Percentiles rank a stretch among this genome's conserved stretches.
phyloP scores from a whole-genome alignment of 228 moss, liverwort and hornwort species.

The Sphagnum magellanicum region DNA sequence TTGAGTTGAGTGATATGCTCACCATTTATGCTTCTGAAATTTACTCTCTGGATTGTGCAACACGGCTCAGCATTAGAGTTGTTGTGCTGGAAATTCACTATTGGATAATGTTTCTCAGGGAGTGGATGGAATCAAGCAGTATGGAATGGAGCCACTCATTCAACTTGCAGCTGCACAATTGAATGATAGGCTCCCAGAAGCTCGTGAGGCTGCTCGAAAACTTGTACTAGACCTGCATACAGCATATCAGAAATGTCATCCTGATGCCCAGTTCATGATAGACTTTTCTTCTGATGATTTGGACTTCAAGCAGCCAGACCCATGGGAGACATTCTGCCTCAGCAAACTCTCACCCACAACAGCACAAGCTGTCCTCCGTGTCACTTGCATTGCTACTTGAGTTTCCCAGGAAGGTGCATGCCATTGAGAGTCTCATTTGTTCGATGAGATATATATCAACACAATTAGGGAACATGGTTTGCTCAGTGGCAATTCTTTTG shows the following conservation, averaged over 20 bases:
- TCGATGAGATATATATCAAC: too few species aligned
- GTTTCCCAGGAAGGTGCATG: not conserved
- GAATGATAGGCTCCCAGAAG: slow-evolving; percentile 96
- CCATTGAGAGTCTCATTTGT: too few species aligned
- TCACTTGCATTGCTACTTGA: slow-evolving; percentile 65
- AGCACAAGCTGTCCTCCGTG: slow-evolving; percentile 95
- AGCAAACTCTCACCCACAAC: slow-evolving; percentile 77
- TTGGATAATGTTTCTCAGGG: slow-evolving; percentile 33
- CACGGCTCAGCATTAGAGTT: too few species aligned
- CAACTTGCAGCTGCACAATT: slow-evolving; percentile 84
- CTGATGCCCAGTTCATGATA: slow-evolving; percentile 13
- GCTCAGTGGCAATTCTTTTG: too few species aligned
- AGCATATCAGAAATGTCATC: slow-evolving; percentile 56
- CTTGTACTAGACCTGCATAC: slow-evolving; percentile 82
- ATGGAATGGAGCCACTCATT: slow-evolving; percentile 68
- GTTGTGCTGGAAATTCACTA: too few species aligned
- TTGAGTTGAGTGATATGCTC: not conserved
- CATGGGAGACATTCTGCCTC: slow-evolving; percentile 86
- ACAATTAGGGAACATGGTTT: too few species aligned
- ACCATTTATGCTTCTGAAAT: not conserved
- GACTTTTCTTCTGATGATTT: slow-evolving; percentile 20
- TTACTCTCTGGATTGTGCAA: not conserved
- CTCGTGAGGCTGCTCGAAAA: slow-evolving; percentile 95
- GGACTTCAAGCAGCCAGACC: slow-evolving; percentile 42
- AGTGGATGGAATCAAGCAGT: slow-evolving; percentile 71